Evolutionary conservation across 2,329 filamentous ascomycete genomes (phyloP).

Genomic region (Fusarium illudens): DNA sequence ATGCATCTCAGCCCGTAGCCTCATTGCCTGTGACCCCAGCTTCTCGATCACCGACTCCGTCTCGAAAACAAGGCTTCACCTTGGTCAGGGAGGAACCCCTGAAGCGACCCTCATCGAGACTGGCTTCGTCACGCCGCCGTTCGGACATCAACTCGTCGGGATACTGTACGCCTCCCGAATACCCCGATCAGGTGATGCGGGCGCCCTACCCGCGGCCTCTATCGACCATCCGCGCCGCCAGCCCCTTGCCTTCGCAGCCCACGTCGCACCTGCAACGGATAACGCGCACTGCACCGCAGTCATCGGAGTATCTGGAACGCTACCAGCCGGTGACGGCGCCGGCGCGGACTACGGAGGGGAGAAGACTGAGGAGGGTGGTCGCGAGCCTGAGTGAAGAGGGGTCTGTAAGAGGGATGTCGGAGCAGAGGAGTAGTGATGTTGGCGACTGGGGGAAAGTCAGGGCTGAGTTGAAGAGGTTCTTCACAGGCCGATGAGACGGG

Average conservation of each 20-base stretch:
- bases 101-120: constrained; percentile 50
- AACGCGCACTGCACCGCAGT: constrained; percentile 31
- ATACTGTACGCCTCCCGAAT: constrained; percentile 46
- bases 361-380: constrained; percentile 15
- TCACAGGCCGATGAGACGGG: constrained; percentile 28
- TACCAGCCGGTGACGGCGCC: constrained; percentile 38
- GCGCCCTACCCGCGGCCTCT: constrained; percentile 27
- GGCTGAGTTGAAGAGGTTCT: constrained; percentile 39
- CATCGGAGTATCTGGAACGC: constrained; percentile 48
- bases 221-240: constrained; percentile 16
- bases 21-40: not conserved
- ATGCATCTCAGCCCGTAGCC: not conserved
- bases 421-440: constrained; percentile 6
- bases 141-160: constrained; percentile 37
- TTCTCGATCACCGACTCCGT: not conserved
- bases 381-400: constrained; percentile 21
- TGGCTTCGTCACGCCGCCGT: constrained; percentile 30
- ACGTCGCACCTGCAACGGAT: constrained; percentile 25
- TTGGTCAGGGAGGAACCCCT: constrained; percentile 51
- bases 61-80: constrained; percentile 27
- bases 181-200: constrained; percentile 27
- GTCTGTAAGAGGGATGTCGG: not conserved
- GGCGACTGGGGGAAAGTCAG: constrained; percentile 35
- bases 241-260: constrained; percentile 28
- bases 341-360: constrained; percentile 5